Percentiles rank a stretch among this genome's conserved stretches.
Evolutionary conservation across 352 stramenopile species (phyloP).

Genomic region (Phytophthora uliginosa): DNA sequence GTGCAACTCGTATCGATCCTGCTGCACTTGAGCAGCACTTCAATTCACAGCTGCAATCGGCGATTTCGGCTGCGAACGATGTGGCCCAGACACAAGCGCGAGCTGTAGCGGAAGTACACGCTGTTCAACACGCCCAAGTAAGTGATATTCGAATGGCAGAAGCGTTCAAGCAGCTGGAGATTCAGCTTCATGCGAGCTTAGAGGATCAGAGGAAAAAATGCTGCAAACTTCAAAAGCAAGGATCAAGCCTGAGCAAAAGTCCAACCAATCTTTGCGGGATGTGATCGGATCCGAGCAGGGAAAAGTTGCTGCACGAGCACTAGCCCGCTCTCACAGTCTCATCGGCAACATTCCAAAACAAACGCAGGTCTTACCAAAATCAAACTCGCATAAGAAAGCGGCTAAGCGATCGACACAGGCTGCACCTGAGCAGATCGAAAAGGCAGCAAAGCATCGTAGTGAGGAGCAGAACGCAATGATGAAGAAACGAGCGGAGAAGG

Average conservation of each 20-base stretch:
- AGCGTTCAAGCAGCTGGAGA: background rate
- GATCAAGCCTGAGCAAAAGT: background rate
- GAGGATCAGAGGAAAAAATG: too few relatives aligned
- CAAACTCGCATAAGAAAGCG: too few relatives aligned
- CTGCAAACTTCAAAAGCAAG: background rate
- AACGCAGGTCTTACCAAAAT: too few relatives aligned
- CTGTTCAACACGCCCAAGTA: constrained; percentile 6
- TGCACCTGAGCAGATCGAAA: background rate
- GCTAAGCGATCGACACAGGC: background rate
- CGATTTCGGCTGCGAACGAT: constrained; percentile 7
- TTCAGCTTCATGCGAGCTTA: background rate
- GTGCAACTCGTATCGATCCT: background rate
- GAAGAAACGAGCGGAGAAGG: background rate
- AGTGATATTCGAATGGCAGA: constrained; percentile 3
- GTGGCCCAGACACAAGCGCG: constrained; percentile 5
- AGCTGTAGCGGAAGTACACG: constrained; percentile 6
- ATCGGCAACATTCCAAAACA: too few relatives aligned
- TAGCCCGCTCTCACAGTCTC: background rate
- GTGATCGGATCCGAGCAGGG: background rate
- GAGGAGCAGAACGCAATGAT: too few relatives aligned
- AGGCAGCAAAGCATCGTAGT: constrained; percentile 1
- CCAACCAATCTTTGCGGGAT: background rate
- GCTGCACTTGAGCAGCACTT: constrained; percentile 9
- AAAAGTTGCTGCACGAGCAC: constrained; percentile 1
- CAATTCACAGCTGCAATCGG: constrained; percentile 8